A percentile compares a stretch with the other conserved stretches of the same genome.
These are phyloP conservation scores for Arthrobotrys iridis DNA, from an alignment of 2,329 filamentous ascomycete genomes.

Conservation along the genomic window DNA sequence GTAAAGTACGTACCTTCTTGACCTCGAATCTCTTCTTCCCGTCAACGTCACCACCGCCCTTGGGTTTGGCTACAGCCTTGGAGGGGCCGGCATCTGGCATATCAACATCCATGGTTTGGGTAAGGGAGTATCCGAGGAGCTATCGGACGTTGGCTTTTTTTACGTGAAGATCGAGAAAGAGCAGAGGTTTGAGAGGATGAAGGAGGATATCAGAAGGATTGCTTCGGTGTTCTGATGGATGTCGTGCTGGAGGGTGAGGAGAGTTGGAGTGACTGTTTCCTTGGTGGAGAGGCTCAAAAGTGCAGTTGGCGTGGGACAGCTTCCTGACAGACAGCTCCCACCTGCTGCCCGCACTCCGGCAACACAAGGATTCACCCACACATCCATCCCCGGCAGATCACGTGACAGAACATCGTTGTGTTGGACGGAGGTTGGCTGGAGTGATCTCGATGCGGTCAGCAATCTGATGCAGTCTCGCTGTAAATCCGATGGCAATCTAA, in stretches of 20 bases:
- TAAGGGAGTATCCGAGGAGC: background rate
- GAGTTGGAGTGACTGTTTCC: constrained; percentile 28
- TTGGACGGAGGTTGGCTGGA: background rate
- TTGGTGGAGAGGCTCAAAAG: constrained; percentile 46
- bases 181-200: background rate
- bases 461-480: no score
- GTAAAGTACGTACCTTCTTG: constrained; percentile 84
- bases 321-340: constrained; percentile 24
- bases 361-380: constrained; percentile 8
- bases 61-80: constrained; percentile 68
- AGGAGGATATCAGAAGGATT: background rate
- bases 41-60: constrained; percentile 69
- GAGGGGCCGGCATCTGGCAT: constrained; percentile 85
- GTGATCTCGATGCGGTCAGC: no score
- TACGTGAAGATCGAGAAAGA: background rate
- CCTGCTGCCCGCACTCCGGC: constrained; percentile 12
- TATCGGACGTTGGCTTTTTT: background rate
- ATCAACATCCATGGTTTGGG: constrained; percentile 73
- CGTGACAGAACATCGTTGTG: constrained; percentile 14
- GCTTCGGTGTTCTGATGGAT: background rate
- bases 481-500: no score
- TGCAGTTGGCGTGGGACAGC: constrained; percentile 26
- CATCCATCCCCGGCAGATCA: background rate
- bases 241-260: constrained; percentile 18
- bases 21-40: constrained; percentile 97